Percentiles rank a stretch among this genome's conserved stretches.
Conservation (phyloP, 805 yeast genomes). For the Saccharomycopsis selenospora region DNA sequence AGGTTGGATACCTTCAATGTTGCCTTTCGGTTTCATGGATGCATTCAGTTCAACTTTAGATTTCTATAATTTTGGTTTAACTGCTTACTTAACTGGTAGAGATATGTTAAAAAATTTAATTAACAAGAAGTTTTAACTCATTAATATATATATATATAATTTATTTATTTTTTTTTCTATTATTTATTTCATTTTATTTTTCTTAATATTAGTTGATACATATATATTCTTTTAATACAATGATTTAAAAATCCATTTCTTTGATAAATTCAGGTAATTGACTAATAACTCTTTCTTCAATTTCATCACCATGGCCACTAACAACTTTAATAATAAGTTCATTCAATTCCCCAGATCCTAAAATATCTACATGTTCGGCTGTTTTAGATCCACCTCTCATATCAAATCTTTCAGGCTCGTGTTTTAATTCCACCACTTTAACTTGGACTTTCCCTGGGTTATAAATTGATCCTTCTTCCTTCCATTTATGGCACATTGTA, state of each 20-base stretch:
- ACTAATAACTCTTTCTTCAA: constrained; percentile 54
- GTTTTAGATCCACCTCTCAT: constrained; percentile 96
- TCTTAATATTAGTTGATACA: too few relatives aligned
- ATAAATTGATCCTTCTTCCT: constrained; percentile 48
- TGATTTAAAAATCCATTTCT: constrained; percentile 38
- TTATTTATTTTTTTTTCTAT: too few relatives aligned
- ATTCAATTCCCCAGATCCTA: constrained; percentile 88
- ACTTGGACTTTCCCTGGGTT: constrained; percentile 76
- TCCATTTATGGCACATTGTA: constrained; percentile 88
- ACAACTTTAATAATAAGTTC: constrained; percentile 80
- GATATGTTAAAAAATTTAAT: constrained; percentile 68
- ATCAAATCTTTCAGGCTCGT: constrained; percentile 90
- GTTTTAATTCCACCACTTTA: constrained; percentile 81
- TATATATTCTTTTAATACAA: too few relatives aligned
- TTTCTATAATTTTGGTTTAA: constrained; percentile 55
- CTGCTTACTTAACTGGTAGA: constrained; percentile 65
- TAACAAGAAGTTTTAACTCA: constrained; percentile 56
- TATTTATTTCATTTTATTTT: too few relatives aligned
- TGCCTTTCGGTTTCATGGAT: constrained; percentile 90
- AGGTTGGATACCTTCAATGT: constrained; percentile 98
- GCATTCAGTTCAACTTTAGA: constrained; percentile 77
- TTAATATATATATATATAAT: not conserved
- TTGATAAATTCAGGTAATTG: constrained; percentile 55
- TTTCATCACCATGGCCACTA: constrained; percentile 65
- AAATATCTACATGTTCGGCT: constrained; percentile 95